These are phyloP conservation scores for Colletotrichum australisinense DNA, from an alignment of 2,329 filamentous ascomycete species.

Conservation along the genomic window DNA sequence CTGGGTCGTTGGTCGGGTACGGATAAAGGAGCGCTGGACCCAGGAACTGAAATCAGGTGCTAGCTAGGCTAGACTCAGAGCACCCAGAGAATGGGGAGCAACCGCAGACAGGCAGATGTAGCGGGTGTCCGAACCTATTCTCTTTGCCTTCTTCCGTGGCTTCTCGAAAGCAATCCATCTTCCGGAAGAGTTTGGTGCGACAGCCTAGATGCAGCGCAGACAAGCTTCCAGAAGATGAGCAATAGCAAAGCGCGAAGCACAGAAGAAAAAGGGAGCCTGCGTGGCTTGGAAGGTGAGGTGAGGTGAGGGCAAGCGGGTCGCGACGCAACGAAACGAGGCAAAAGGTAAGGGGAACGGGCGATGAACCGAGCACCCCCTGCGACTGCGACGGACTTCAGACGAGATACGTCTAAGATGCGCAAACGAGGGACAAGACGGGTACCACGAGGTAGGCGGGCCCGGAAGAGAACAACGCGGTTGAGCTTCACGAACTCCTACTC, in stretches of 20 bases:
- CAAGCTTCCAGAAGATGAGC: conserved; percentile 26
- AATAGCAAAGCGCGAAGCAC: neutral
- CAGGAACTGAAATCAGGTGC: neutral
- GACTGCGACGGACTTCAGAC: conserved; percentile 30
- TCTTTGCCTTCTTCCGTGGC: neutral
- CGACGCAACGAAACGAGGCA: conserved; percentile 24
- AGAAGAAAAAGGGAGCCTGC: neutral
- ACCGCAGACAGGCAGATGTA: neutral
- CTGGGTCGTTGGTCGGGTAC: conserved; percentile 10
- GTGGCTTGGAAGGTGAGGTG: neutral
- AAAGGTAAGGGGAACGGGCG: conserved; percentile 26
- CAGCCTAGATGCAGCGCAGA: conserved; percentile 10
- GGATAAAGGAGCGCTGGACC: neutral
- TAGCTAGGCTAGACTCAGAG: neutral
- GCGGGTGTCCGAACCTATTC: neutral
- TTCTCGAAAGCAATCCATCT: conserved; percentile 22
- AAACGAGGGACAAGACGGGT: neutral
- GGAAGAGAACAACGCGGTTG: conserved; percentile 1
- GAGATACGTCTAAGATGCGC: conserved; percentile 18
- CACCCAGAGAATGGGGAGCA: neutral
- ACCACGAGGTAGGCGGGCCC: conserved; percentile 1
- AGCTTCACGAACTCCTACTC: conserved; percentile 28
- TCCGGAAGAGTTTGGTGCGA: conserved; percentile 4
- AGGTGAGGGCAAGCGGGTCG: conserved; percentile 5
- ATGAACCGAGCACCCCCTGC: conserved; percentile 30